A percentile compares a stretch with the other conserved stretches of the same genome.
Conservation (phyloP, 1,284 basidiomycete species). For the Sanghuangporus baumii region DNA sequence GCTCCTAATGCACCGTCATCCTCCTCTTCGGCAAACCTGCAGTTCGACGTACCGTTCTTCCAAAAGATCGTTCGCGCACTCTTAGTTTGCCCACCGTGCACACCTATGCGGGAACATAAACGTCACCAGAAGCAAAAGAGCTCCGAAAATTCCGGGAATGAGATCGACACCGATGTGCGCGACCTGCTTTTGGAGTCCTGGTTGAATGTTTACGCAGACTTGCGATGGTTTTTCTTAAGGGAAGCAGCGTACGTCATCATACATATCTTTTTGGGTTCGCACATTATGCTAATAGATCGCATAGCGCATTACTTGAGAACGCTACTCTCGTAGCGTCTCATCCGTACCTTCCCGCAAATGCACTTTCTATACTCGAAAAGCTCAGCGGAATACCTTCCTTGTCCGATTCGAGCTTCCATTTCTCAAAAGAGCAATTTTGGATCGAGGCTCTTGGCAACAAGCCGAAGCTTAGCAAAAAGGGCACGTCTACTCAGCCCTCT, state of each 20-base stretch:
- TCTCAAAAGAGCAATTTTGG: conserved; percentile 54
- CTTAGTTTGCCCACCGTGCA: conserved; percentile 55
- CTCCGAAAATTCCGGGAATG: conserved; percentile 8
- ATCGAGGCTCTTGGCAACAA: conserved; percentile 64
- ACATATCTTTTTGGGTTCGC: not conserved
- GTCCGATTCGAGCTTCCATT: not conserved
- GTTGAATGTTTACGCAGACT: conserved; percentile 81
- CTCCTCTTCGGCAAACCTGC: conserved; percentile 35
- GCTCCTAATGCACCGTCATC: conserved; percentile 26
- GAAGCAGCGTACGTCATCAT: conserved; percentile 62
- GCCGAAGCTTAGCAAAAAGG: conserved; percentile 46
- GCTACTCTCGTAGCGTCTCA: conserved; percentile 23
- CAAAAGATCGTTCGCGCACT: conserved; percentile 57
- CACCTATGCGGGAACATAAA: conserved; percentile 25
- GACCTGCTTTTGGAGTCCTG: conserved; percentile 63
- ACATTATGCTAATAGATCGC: not conserved
- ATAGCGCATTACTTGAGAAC: conserved; percentile 24
- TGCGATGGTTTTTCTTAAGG: conserved; percentile 90
- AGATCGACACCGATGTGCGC: conserved; percentile 52
- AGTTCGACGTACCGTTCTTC: conserved; percentile 70
- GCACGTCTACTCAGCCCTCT: conserved; percentile 28
- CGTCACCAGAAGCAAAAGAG: conserved; percentile 19
- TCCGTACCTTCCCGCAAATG: conserved; percentile 50
- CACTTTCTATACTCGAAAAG: conserved; percentile 72
- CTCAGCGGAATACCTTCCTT: conserved; percentile 78